Evolutionary conservation across 768 basidiomycete genomes (phyloP), one percentile per base, ranked within the genome.

Genomic region (Lyophyllum atratum): DNA sequence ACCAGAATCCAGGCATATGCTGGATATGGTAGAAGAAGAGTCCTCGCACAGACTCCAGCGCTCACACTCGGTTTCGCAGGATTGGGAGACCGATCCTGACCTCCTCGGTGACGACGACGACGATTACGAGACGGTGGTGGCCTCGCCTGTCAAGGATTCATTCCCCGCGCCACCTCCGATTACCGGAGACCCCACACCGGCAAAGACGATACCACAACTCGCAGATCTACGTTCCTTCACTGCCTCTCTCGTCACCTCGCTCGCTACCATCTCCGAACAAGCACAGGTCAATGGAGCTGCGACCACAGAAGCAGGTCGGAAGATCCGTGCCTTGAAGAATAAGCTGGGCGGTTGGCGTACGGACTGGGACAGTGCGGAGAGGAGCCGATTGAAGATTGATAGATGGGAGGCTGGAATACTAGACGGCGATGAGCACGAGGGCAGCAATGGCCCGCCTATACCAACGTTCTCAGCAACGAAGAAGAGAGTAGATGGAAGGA

Each of bases 251-350:
- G 85, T 89, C 45, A 74, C 86, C 22, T 89, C 91, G 11, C 80
- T 95, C 44, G 81, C 86, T 2, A 83, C 85, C 31, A 84, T 94
- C 61, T 92, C 89, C 24, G 93, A 95, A 65, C 90, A 93, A 58
- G 89, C 92, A 14, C 93, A 95, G 68, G 91, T 93, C 49, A 92
- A 93, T 65, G 85, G 87, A 10, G 93, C 90, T 1, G 89, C 87
- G 4, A 88, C 90, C 10, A 86, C 92, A 1, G 93, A 95, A 55
- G 89, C 92, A 0, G 92, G 91, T 45, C 82, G 93, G 37, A 93
- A 91, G 72, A 86, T 95, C 40, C 87, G 93, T 48, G 89, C 90
- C 14, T 72, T 93, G 59, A 92, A 90, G 75, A 93, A 93, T 64
- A 90, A 89, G 62, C 72, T 94, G 28, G 87, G 86, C 6, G 89